Evolutionary conservation across 371 early-diverging fungal species (phyloP), one percentile per base, ranked within the genome.

Genomic region (Apophysomyces elegans): DNA sequence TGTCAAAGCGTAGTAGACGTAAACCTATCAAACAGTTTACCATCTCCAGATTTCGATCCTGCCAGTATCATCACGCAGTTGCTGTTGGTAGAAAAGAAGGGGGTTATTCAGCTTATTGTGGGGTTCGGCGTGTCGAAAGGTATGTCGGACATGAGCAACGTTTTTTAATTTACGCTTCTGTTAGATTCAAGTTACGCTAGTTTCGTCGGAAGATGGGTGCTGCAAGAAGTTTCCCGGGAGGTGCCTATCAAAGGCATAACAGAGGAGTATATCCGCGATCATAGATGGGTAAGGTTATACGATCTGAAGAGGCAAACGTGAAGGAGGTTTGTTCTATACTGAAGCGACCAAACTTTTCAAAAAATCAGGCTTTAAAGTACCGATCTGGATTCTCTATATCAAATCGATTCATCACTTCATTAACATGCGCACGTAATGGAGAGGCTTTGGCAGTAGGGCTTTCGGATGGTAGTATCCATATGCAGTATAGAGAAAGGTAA

Each of bases 401-500:
- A 5, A 68, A 68, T 16, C 59, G 70, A 13, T 75, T 78, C 61
- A 67, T 83, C 4, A 71, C 79, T n/a, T 73, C 61, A 12, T 54
- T 77, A 8, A 63, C 70, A 37, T 56, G 54, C 7, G 70, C 65
- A 4, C 38, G 58, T 0, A 35, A 47, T 4, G 73, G 75, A 26
- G 56, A 59, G 5, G 54, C 54, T 4, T 26, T 83, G 4, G 67
- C 74, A 0, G 56, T 83, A 4, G 83, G 83, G 0, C 65, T 83
- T 35, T 78, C 79, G 1, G 76, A 83, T 64, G 83, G 83, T 2
- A 77, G 77, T 60, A 63, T 78, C 21, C 75, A 80, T 59, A 61
- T 75, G 36, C 70, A 74, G 56, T 65, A 59, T 37, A 57, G 68
- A 16, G 61, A 69, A 7, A 47, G 54, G 66, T 66, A 60, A 56